Evolutionary conservation across 1,284 basidiomycete species (phyloP), one percentile per base, ranked within the genome.

Genomic region (Tilletia setariae): DNA sequence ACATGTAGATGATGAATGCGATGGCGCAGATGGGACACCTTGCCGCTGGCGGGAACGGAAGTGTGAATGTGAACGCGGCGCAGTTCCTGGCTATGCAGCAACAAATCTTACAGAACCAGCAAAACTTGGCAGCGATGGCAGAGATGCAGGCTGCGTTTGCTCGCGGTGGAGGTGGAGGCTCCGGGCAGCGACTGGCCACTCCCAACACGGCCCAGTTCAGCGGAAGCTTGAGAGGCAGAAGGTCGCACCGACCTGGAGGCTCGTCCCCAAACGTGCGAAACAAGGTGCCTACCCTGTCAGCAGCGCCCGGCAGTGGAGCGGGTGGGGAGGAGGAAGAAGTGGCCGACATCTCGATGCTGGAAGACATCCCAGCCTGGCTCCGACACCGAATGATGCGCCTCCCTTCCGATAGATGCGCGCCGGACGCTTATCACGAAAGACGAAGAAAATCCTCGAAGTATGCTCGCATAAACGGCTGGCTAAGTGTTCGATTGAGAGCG

Each of bases 301-400:
- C 47, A 16, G 13, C 51, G 42, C 68, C 49, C 35, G 63, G 71
- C 11, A 64, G 40, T 23, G 53, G n/a, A n/a, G n/a, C n/a, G n/a
- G n/a, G n/a, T n/a, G n/a, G n/a, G n/a, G n/a, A 80, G 53, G 84
- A 84, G 44, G 86, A 87, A 43, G 95, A 98, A 68, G 93, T 98
- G 65, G 88, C 98, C 23, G 94, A 98, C 82, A 89, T 91, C 72
- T 86, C 88, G 76, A 82, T 97, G 71, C 86, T 99, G 74, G 88
- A 89, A 75, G 96, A 99, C 85, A 87, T 97, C 64, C 88, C 94
- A 13, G 89, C 86, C 65, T 98, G 95, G 96, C 87, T 99, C 84
- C 88, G 95, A 82, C 91, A 90, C 79, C 85, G 21, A 49, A 23
- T 49, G 46, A 40, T 40, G 35, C 11, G 35, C 4, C 4, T 6